These are phyloP conservation scores for Raphanus raphanistrum DNA, from an alignment of 345 rosid genomes.

Conservation along the genomic window DNA sequence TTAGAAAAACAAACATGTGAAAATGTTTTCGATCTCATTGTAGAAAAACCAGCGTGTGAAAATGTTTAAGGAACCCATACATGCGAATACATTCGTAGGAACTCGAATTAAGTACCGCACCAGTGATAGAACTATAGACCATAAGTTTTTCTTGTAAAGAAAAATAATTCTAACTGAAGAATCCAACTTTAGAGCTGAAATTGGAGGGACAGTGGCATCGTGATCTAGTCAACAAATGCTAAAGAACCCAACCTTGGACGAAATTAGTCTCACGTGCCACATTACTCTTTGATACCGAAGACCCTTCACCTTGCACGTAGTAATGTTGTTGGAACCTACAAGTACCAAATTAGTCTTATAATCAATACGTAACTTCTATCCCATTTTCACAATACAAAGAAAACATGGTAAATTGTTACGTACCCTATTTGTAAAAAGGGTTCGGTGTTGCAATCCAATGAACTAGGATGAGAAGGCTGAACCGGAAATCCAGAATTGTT, in stretches of 20 bases:
- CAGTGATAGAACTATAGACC: background rate
- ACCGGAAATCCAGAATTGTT: constrained; percentile 47
- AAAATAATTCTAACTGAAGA: background rate
- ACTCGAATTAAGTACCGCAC: background rate
- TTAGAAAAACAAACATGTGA: background rate
- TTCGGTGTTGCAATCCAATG: constrained; percentile 58
- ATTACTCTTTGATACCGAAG: constrained; percentile 51
- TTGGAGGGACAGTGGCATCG: constrained; percentile 10
- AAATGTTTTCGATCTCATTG: background rate
- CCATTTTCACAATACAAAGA: background rate
- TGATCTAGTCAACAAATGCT: constrained; percentile 33
- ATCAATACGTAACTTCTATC: background rate
- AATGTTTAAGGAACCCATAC: background rate
- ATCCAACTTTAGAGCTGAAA: constrained; percentile 2
- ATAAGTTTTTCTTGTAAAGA: background rate
- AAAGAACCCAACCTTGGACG: constrained; percentile 82
- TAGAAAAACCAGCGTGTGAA: background rate
- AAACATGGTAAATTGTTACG: background rate
- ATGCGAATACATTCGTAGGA: background rate
- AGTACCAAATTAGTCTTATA: constrained; percentile 6
- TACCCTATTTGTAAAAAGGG: constrained; percentile 83
- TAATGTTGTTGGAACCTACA: constrained; percentile 57
- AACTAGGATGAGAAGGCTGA: constrained; percentile 51
- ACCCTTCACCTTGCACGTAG: constrained; percentile 65
- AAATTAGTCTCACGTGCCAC: constrained; percentile 64